phyloP scores from a whole-genome alignment of 805 yeast species.

The Candida sonorensis region DNA sequence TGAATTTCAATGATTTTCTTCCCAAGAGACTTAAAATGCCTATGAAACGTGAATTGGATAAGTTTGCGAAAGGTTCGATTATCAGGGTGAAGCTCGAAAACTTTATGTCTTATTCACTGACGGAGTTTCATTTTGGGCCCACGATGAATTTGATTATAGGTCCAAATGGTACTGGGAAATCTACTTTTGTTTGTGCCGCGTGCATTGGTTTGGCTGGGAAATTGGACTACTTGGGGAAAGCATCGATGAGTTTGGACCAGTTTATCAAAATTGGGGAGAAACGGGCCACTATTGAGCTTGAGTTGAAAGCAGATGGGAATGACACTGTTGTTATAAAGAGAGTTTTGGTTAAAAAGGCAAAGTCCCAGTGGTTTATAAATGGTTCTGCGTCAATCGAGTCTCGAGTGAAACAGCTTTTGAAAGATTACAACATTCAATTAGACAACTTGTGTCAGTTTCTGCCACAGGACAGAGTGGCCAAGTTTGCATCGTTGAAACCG shows the following conservation, averaged over 20 bases:
- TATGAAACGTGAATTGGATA: slow-evolving; percentile 14
- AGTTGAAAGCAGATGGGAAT: slow-evolving; percentile 35
- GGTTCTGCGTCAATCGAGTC: slow-evolving; percentile 33
- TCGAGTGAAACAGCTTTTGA: slow-evolving; percentile 38
- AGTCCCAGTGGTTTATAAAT: slow-evolving; percentile 50
- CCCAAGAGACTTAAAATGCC: slow-evolving; percentile 16
- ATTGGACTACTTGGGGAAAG: slow-evolving; percentile 64
- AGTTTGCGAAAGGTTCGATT: slow-evolving; percentile 40
- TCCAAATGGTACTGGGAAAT: slow-evolving; percentile 88
- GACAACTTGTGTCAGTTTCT: slow-evolving; percentile 90
- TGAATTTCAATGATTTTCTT: slow-evolving; percentile 8
- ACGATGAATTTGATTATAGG: slow-evolving; percentile 87
- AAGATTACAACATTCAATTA: slow-evolving; percentile 64
- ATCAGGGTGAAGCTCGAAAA: slow-evolving; percentile 47
- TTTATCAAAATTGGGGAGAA: slow-evolving; percentile 67
- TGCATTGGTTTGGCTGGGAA: slow-evolving; percentile 85
- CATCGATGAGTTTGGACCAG: slow-evolving; percentile 49
- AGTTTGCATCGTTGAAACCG: slow-evolving; percentile 77
- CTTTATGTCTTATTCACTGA: slow-evolving; percentile 62
- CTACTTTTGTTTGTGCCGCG: slow-evolving; percentile 87
- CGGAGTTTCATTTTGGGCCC: slow-evolving; percentile 76
- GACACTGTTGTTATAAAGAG: slow-evolving; percentile 36
- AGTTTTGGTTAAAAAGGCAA: slow-evolving; percentile 34
- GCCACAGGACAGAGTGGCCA: slow-evolving; percentile 93
- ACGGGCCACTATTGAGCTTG: slow-evolving; percentile 41